These are phyloP conservation scores for Ogataea minuta DNA, from an alignment of 805 yeast species.

Conservation along the genomic window DNA sequence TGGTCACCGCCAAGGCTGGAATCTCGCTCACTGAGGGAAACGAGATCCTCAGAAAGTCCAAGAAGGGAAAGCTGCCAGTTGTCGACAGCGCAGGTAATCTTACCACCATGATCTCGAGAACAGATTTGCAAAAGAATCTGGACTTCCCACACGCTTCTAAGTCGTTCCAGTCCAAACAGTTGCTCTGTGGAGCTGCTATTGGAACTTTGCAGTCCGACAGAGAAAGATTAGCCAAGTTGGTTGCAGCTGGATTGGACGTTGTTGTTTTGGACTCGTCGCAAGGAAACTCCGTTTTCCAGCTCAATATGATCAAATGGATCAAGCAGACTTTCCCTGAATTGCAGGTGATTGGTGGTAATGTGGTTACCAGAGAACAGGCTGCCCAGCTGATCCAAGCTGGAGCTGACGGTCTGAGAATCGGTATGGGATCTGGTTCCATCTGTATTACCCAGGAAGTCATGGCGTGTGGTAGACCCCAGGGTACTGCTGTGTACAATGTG, in stretches of 20 bases:
- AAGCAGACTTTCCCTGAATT: slow-evolving; percentile 75
- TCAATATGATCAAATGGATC: slow-evolving; percentile 90
- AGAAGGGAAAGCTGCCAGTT: slow-evolving; percentile 97
- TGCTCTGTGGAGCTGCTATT: slow-evolving; percentile 97
- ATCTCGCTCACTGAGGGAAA: slow-evolving; percentile 84
- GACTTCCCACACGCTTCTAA: slow-evolving; percentile 93
- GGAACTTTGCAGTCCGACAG: slow-evolving; percentile 92
- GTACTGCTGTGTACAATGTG: slow-evolving; percentile 95
- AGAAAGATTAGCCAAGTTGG: slow-evolving; percentile 78
- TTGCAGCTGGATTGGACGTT: slow-evolving; percentile 95
- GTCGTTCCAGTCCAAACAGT: slow-evolving; percentile 88
- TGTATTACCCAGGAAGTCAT: slow-evolving; percentile 99
- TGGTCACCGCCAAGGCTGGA: slow-evolving; percentile 81
- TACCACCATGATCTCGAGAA: slow-evolving; percentile 87
- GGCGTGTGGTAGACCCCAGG: slow-evolving; percentile 99
- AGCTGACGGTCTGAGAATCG: slow-evolving; percentile 97
- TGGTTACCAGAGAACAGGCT: slow-evolving; percentile 98
- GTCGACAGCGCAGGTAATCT: slow-evolving; percentile 74
- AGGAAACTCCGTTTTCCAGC: slow-evolving; percentile 95
- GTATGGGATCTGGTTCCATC: slow-evolving; percentile 99
- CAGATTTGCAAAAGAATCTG: slow-evolving; percentile 95
- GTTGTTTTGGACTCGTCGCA: slow-evolving; percentile 95
- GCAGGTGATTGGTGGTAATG: slow-evolving; percentile 96
- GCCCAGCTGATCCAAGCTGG: slow-evolving; percentile 93
- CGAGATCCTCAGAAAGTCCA: slow-evolving; percentile 83